A percentile compares a stretch with the other conserved stretches of the same genome.
phyloP scores from a whole-genome alignment of 2,329 filamentous ascomycete genomes.

The Ceratocystis diversiconidia region DNA sequence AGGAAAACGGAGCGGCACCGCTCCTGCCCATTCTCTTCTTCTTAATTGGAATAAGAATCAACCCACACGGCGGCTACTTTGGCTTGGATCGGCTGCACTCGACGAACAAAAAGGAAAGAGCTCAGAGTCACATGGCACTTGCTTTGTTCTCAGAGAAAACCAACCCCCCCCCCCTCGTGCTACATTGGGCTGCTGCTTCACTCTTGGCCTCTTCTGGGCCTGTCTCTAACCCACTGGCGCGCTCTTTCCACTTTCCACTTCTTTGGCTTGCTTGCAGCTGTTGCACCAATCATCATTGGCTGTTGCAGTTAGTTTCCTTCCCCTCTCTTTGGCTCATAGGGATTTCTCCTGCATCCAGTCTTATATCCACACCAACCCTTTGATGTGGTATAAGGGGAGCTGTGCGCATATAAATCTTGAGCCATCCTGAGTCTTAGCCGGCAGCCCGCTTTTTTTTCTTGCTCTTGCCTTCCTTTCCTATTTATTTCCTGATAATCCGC shows the following conservation, averaged over 20 bases:
- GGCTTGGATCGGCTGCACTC: neutral
- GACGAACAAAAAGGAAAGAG: neutral
- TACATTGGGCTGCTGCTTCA: neutral
- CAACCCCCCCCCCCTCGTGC: too few relatives aligned
- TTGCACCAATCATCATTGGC: conserved; percentile 1
- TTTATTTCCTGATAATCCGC: neutral
- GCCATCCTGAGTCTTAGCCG: neutral
- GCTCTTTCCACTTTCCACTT: neutral
- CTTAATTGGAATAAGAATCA: neutral
- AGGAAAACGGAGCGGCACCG: neutral
- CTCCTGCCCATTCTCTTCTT: neutral
- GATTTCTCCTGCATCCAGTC: neutral
- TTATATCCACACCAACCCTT: neutral
- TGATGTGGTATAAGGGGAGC: neutral
- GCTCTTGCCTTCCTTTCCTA: neutral
- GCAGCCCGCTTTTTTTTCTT: neutral
- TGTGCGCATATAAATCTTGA: neutral
- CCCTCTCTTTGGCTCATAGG: neutral
- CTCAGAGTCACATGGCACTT: neutral
- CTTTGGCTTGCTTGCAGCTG: neutral
- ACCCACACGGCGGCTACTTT: neutral
- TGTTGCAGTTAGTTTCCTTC: neutral
- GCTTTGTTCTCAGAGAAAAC: neutral
- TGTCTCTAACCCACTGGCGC: neutral
- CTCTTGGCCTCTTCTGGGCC: neutral